phyloP scores from a whole-genome alignment of 2,329 filamentous ascomycete species.

The Clonostachys rhizophaga region DNA sequence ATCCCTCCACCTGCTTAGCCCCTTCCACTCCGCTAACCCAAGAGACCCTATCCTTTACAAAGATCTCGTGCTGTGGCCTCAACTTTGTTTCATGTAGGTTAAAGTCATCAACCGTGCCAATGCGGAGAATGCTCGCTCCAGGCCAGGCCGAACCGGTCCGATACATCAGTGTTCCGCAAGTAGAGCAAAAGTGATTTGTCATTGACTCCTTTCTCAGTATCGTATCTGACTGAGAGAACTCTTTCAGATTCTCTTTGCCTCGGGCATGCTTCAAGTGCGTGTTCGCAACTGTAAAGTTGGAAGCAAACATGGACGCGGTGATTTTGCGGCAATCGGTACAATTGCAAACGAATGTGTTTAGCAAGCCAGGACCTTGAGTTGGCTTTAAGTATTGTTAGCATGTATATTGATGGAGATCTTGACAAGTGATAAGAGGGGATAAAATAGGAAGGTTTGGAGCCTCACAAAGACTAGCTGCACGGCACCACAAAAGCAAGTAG shows the following conservation, averaged over 20 bases:
- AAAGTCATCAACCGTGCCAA: constrained; percentile 61
- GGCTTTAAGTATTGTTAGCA: constrained; percentile 22
- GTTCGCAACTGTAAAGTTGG: constrained; percentile 48
- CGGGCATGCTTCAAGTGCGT: constrained; percentile 39
- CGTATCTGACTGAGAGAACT: constrained; percentile 39
- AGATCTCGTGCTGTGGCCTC: constrained; percentile 47
- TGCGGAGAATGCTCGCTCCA: constrained; percentile 40
- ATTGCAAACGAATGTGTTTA: constrained; percentile 52
- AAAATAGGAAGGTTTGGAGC: constrained; percentile 2
- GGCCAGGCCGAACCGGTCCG: constrained; percentile 38
- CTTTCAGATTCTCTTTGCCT: constrained; percentile 43
- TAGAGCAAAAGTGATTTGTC: constrained; percentile 57
- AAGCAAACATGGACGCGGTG: constrained; percentile 57
- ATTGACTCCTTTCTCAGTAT: constrained; percentile 42
- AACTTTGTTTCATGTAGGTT: constrained; percentile 50
- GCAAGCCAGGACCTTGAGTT: constrained; percentile 34
- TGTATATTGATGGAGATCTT: not conserved
- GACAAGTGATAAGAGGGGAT: not conserved
- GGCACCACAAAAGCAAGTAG: constrained; percentile 53
- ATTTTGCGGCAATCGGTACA: constrained; percentile 59
- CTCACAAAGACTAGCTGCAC: constrained; percentile 49
- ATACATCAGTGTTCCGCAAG: constrained; percentile 59
- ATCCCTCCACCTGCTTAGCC: not conserved
- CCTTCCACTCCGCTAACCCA: constrained; percentile 30
- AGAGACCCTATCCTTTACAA: constrained; percentile 40